Evolutionary conservation across 2,329 filamentous ascomycete genomes (phyloP).

Genomic region (Hymenoscyphus fraxineus): DNA sequence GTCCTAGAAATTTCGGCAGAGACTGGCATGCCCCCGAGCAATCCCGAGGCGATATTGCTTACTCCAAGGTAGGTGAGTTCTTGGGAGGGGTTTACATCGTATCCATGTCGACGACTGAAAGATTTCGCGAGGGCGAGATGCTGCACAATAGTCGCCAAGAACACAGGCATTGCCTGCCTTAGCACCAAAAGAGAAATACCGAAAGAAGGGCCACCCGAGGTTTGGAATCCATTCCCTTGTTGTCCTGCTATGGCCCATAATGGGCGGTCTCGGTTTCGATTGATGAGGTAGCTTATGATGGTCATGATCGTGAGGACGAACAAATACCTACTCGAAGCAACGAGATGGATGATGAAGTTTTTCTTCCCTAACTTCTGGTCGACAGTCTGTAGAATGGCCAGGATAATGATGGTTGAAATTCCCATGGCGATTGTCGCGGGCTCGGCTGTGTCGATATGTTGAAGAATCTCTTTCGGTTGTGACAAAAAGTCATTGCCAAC

Average conservation of each 20-base stretch:
- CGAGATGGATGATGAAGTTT: slow-evolving; percentile 54
- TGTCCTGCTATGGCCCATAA: slow-evolving; percentile 59
- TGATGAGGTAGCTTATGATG: slow-evolving; percentile 59
- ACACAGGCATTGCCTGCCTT: slow-evolving; percentile 48
- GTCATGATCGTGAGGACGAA: slow-evolving; percentile 60
- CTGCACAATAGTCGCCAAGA: slow-evolving; percentile 40
- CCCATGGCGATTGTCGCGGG: slow-evolving; percentile 58
- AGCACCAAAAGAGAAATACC: slow-evolving; percentile 42
- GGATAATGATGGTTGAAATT: slow-evolving; percentile 48
- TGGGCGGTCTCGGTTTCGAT: slow-evolving; percentile 43
- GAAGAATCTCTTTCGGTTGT: slow-evolving; percentile 57
- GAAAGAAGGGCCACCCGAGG: slow-evolving; percentile 42
- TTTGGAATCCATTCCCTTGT: slow-evolving; percentile 49
- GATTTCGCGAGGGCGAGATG: slow-evolving; percentile 63
- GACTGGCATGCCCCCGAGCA: slow-evolving; percentile 61
- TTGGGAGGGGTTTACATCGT: slow-evolving; percentile 60
- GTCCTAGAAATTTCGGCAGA: slow-evolving; percentile 65
- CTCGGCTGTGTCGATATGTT: slow-evolving; percentile 52
- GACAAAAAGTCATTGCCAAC: slow-evolving; percentile 50
- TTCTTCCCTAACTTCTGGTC: slow-evolving; percentile 57
- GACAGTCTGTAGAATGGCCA: slow-evolving; percentile 53
- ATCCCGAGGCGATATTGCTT: slow-evolving; percentile 60
- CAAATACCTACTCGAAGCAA: slow-evolving; percentile 58
- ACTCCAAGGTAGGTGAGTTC: slow-evolving; percentile 62
- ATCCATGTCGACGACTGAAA: slow-evolving; percentile 59